Evolutionary conservation across 805 yeast species (phyloP), one percentile per base, ranked within the genome.

Genomic region (Yamadazyma kitorensis): DNA sequence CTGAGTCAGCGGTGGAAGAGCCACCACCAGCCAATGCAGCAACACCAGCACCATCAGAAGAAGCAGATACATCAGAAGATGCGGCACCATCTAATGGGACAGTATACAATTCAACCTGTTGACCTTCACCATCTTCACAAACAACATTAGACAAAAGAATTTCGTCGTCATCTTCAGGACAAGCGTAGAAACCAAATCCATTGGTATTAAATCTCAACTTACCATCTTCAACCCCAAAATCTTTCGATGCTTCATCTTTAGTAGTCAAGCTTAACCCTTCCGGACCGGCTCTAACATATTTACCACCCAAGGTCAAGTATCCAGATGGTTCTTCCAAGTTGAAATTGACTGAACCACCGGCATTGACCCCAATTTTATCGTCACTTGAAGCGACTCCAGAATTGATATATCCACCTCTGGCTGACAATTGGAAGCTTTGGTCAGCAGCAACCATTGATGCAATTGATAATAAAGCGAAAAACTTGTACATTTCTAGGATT

Each of bases 281-380:
- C 1, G 46, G 41, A 25, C 37, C 30, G 19, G 44, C 29, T 15
- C 36, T 23, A n/a, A 56, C 42, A 34, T 46, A 44, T 24, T 47
- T 24, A 25, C 54, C 61, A 24, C 37, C 42, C 32, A 47, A 46
- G n/a, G 39, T 25, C 15, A 52, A 40, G 47, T 44, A 57, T 9
- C 66, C 66, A 31, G 51, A 39, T 22, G 67, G 65, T 33, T 55
- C 57, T 28, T 45, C 39, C 46, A 61, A 59, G 33, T 31, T 29
- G 41, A 54, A 51, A 24, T 25, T 20, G 5, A 12, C 14, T 6
- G n/a, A 10, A 7, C 29, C 29, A 17, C 40, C 45, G n/a, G 30
- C 37, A 27, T 37, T 34, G 18, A 38, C 33, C 3, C 24, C 53
- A 31, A 50, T 33, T 6, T 24, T 19, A 29, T 51, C 54, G 17